Percentiles rank a stretch among this genome's conserved stretches.
These are phyloP conservation scores for Trichophyton schoenleinii DNA, from an alignment of 2,329 filamentous ascomycete genomes.

Conservation along the genomic window DNA sequence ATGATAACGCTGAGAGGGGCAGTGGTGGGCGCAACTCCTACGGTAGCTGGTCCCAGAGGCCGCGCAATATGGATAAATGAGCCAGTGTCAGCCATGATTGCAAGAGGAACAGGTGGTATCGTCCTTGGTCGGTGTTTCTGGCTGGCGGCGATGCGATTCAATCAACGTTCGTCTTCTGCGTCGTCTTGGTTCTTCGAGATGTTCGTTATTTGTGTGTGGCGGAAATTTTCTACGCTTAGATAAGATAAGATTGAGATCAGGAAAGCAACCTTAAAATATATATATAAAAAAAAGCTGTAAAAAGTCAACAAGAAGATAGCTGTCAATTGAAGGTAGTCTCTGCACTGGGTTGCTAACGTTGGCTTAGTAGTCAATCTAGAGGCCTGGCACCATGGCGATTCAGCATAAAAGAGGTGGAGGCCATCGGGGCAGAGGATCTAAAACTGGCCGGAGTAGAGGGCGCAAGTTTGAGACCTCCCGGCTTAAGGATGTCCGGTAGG, in stretches of 20 bases:
- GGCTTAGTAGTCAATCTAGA: background rate
- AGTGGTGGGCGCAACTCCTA: constrained; percentile 71
- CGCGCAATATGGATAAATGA: constrained; percentile 90
- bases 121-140: background rate
- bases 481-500: constrained; percentile 12
- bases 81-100: constrained; percentile 63
- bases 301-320: background rate
- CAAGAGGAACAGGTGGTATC: background rate
- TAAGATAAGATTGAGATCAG: constrained; percentile 29
- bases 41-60: constrained; percentile 68
- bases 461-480: constrained; percentile 26
- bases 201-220: constrained; percentile 11
- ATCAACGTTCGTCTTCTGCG: background rate
- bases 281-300: background rate
- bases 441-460: constrained; percentile 1
- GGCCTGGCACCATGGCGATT: background rate
- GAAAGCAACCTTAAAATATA: constrained; percentile 10
- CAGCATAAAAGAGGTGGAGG: background rate
- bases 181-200: constrained; percentile 8
- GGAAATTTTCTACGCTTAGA: constrained; percentile 36
- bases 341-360: background rate
- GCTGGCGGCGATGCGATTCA: background rate
- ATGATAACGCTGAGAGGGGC: constrained; percentile 88
- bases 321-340: background rate
- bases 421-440: background rate